Conservation (phyloP, 2,329 filamentous ascomycete genomes). For the Corniculantispora saksenae region DNA sequence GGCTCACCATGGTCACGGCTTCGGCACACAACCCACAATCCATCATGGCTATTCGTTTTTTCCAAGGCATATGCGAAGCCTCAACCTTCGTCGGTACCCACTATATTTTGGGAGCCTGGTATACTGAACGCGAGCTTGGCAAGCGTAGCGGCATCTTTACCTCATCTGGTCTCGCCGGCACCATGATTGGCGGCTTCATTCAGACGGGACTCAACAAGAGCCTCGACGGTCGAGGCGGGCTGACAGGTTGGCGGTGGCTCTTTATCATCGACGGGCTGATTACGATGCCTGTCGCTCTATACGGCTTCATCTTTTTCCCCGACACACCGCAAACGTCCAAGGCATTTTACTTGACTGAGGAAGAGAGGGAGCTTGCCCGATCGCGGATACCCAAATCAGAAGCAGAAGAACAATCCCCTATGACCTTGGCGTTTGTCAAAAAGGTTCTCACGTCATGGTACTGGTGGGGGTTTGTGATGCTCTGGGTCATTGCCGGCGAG, state of each 20-base stretch:
- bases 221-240: conserved; percentile 47
- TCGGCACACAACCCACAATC: conserved; percentile 39
- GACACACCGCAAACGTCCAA: conserved; percentile 48
- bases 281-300: conserved; percentile 37
- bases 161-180: conserved; percentile 59
- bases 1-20: conserved; percentile 59
- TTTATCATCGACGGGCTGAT: conserved; percentile 69
- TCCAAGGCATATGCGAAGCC: conserved; percentile 40
- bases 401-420: conserved; percentile 41
- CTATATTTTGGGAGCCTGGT: conserved; percentile 55
- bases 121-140: conserved; percentile 60
- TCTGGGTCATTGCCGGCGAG: conserved; percentile 72
- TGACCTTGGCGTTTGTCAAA: conserved; percentile 52
- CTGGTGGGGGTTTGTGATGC: conserved; percentile 65
- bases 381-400: conserved; percentile 39
- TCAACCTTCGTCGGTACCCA: conserved; percentile 44
- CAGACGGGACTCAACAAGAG: conserved; percentile 60
- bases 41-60: conserved; percentile 42
- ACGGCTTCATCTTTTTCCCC: conserved; percentile 38
- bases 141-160: conserved; percentile 66
- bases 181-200: conserved; percentile 54
- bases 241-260: conserved; percentile 68
- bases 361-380: conserved; percentile 46
- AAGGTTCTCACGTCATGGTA: conserved; percentile 61
- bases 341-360: conserved; percentile 45